These are phyloP conservation scores for Solanum virginianum DNA, from an alignment of 257 asterid species.

Conservation along the genomic window DNA sequence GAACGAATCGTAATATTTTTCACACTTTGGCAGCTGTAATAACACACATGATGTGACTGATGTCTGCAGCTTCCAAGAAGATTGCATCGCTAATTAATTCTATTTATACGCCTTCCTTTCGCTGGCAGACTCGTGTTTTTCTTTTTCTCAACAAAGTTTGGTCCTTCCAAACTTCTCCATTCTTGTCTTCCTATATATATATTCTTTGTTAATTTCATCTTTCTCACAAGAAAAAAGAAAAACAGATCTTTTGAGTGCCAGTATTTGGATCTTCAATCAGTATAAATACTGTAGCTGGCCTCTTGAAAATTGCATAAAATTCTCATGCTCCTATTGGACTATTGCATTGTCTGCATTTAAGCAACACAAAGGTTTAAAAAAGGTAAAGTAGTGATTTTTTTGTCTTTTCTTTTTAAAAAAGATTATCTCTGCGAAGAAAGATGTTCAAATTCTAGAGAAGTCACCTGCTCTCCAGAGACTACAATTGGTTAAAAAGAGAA, in stretches of 20 bases:
- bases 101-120: neutral
- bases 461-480: neutral
- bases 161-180: neutral
- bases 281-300: neutral
- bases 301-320: neutral
- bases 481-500: neutral
- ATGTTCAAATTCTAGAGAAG: neutral
- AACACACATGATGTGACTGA: neutral
- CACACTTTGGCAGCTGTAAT: slow-evolving; percentile 20
- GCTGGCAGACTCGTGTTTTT: neutral
- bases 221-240: neutral
- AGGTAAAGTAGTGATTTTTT: neutral
- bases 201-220: neutral
- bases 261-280: neutral
- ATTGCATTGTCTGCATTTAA: neutral
- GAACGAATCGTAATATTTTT: neutral
- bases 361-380: neutral
- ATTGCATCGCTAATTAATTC: neutral
- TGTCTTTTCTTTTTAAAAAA: neutral
- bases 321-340: neutral
- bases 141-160: neutral
- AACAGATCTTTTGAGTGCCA: neutral
- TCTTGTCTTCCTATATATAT: neutral
- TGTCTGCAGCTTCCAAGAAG: slow-evolving; percentile 4
- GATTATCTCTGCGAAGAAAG: neutral